Conservation (phyloP, 306 rosid genomes). For the Vicia faba region DNA sequence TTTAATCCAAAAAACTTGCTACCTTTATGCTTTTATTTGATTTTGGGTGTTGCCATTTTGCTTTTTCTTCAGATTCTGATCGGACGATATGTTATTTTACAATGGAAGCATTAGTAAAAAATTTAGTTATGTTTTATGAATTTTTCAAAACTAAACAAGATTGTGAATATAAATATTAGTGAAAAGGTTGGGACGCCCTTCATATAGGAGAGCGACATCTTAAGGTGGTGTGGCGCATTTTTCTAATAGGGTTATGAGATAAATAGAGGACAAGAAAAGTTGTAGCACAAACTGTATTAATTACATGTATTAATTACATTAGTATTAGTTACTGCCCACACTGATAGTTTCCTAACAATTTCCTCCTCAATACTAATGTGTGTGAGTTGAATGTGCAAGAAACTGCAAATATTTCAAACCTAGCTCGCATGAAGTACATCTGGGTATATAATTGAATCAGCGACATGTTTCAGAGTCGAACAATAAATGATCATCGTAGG, state of each 20-base stretch:
- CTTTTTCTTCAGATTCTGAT: background rate
- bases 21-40: background rate
- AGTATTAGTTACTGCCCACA: too few species aligned
- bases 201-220: background rate
- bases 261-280: background rate
- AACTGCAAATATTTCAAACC: too few species aligned
- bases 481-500: too few species aligned
- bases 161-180: background rate
- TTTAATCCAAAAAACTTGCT: background rate
- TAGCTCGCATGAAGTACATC: too few species aligned
- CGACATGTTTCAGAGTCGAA: too few species aligned
- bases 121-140: background rate
- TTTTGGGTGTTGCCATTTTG: background rate
- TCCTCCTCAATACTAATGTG: too few species aligned
- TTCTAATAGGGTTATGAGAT: background rate
- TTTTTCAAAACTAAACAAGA: background rate
- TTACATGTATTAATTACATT: too few species aligned
- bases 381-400: too few species aligned
- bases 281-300: background rate
- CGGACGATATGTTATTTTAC: too few species aligned
- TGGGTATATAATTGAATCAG: too few species aligned
- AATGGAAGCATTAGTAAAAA: too few species aligned
- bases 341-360: too few species aligned
- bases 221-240: background rate
- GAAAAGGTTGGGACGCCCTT: background rate